phyloP scores from a whole-genome alignment of 768 basidiomycete species.

The Lepiota venenata region DNA sequence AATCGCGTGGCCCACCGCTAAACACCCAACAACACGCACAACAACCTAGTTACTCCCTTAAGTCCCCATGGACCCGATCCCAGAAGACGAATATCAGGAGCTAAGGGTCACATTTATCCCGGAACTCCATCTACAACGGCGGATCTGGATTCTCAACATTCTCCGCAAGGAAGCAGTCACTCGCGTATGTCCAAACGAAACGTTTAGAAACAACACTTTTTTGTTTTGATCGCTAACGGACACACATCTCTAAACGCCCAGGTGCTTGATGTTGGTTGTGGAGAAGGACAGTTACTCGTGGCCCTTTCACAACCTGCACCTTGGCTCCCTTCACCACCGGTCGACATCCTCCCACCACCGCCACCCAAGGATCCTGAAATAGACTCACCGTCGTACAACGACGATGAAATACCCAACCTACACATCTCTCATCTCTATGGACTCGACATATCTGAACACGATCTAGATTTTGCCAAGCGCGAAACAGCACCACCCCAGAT shows the following conservation, averaged over 20 bases:
- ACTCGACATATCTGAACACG: conserved; percentile 56
- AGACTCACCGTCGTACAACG: conserved; percentile 28
- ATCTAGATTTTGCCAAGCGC: conserved; percentile 53
- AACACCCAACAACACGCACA: no score
- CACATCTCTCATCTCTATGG: conserved; percentile 58
- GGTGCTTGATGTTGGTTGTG: conserved; percentile 85
- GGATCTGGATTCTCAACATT: conserved; percentile 67
- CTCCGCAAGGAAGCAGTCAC: conserved; percentile 55
- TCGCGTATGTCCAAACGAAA: conserved; percentile 31
- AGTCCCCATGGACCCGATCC: conserved; percentile 12
- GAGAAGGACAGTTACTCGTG: conserved; percentile 70
- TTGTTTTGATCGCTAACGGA: neutral
- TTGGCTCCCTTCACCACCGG: conserved; percentile 50
- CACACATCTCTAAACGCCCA: conserved; percentile 24
- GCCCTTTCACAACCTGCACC: conserved; percentile 74
- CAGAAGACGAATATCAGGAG: conserved; percentile 25
- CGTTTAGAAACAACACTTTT: neutral
- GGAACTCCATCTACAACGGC: conserved; percentile 61
- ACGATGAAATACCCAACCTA: conserved; percentile 52
- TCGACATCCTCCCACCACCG: conserved; percentile 25
- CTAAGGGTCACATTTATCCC: conserved; percentile 64
- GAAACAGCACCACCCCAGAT: conserved; percentile 38
- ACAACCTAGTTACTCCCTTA: no score
- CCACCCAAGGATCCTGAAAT: conserved; percentile 16
- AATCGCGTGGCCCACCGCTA: no score